Base-by-base conservation (phyloP, 2,329 filamentous ascomycete species). In the Arthrinium puccinioides region DNA sequence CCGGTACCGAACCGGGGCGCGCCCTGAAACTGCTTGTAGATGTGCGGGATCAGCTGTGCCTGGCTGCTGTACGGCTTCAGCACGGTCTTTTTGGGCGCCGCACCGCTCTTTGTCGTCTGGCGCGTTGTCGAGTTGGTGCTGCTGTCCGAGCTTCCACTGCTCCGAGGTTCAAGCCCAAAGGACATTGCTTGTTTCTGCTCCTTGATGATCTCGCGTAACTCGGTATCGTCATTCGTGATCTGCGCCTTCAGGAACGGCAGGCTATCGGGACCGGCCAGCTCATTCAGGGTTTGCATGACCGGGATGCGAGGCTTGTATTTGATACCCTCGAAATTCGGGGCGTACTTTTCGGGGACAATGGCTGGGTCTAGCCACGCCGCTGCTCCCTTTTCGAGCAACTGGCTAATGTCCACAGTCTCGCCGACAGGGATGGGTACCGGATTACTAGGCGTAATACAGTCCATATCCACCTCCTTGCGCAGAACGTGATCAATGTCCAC, bases 381-480 rank as follows among this genome's bases (percentile, higher is more conserved):
- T 0, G 72, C 49, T 5, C 86, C 84, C 57, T 86, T 92, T 1
- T 72, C 72, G 3, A 98, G 74, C 1, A 98, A 72, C n/a, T 80
- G 61, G 3, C 62, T 56, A 38, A 98, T 95, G 55, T 95, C 89
- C 8, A 98, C 60, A 43, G 79, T 88, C 62, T 97, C 89, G 24
- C 94, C 92, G 2, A 80, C 83, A 0, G 85, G 73, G 28, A 98
- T 97, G 21, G 82, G 71, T 1, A 74, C 71, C 0, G 75, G 74
- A 59, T 98, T 85, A 29, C 84, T 92, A 1, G 92, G 92, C 0
- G 92, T 98, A 29, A 97, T 64, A 57, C 92, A 98, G 54, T 95
- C 85, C 87, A 98, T 94, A 58, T 98, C 84, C 4, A 98, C 94
- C 61, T 98, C 92, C 58, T 98, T 98, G 36, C 92, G 78, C n/a